Conservation (phyloP, 1,284 basidiomycete species). For the Moesziomyces sp. region DNA sequence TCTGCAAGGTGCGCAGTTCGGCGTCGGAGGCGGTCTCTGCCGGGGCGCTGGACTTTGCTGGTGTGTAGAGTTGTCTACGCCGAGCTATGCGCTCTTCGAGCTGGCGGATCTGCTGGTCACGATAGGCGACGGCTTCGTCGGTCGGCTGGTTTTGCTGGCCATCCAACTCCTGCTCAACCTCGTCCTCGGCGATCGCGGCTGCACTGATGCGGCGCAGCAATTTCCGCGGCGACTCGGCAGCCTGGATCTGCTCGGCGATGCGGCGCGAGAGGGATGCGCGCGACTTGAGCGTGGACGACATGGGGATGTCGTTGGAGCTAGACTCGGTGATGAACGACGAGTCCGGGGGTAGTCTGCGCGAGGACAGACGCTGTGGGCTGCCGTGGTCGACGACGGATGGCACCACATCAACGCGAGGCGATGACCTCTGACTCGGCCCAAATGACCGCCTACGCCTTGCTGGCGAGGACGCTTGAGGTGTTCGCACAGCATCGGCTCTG, state of each 20-base stretch:
- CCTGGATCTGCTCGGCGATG: constrained; percentile 22
- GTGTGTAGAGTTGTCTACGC: constrained; percentile 24
- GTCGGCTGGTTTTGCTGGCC: constrained; percentile 10
- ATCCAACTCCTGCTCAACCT: constrained; percentile 37
- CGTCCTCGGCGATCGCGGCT: constrained; percentile 49
- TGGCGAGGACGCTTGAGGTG: constrained; percentile 13
- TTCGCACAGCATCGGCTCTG: constrained; percentile 3
- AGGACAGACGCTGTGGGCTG: constrained; percentile 36
- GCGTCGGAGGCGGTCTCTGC: background rate
- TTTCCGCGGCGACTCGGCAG: constrained; percentile 52
- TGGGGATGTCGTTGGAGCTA: constrained; percentile 32
- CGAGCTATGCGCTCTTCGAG: constrained; percentile 39
- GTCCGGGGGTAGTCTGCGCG: constrained; percentile 31
- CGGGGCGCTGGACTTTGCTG: constrained; percentile 8
- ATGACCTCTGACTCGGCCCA: background rate
- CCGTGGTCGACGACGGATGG: constrained; percentile 24
- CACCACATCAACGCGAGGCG: constrained; percentile 18
- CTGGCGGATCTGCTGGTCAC: constrained; percentile 42
- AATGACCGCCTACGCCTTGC: constrained; percentile 9
- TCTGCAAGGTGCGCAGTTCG: constrained; percentile 20
- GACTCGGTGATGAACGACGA: constrained; percentile 40
- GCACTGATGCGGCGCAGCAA: constrained; percentile 54
- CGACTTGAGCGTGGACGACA: constrained; percentile 47
- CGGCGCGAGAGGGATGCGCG: constrained; percentile 34
- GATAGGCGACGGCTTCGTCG: constrained; percentile 28